These are phyloP conservation scores for Mycena alexandri DNA, from an alignment of 768 basidiomycete species.

Conservation along the genomic window DNA sequence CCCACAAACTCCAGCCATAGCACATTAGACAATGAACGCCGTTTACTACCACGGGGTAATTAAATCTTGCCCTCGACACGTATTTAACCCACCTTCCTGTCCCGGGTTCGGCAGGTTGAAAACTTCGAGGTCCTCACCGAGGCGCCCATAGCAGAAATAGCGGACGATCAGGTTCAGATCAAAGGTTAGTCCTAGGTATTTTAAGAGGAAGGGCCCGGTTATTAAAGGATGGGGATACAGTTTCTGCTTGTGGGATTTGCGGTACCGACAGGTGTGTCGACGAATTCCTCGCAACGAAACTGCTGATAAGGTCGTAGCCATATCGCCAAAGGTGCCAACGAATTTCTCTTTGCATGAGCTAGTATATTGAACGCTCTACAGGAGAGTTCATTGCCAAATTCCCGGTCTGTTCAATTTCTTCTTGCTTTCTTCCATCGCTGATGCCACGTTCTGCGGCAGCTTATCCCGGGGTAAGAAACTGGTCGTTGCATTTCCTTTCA, in stretches of 20 bases:
- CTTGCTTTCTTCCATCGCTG: neutral
- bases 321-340: conserved; percentile 33
- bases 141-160: conserved; percentile 64
- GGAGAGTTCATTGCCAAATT: conserved; percentile 82
- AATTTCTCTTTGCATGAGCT: neutral
- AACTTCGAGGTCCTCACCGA: conserved; percentile 63
- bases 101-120: conserved; percentile 25
- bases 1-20: neutral
- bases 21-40: conserved; percentile 56
- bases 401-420: conserved; percentile 58
- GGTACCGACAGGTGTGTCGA: conserved; percentile 74
- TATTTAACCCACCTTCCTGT: neutral
- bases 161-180: conserved; percentile 69
- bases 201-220: neutral
- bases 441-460: conserved; percentile 39
- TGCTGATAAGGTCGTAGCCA: conserved; percentile 24
- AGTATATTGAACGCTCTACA: conserved; percentile 39
- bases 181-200: conserved; percentile 58
- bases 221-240: conserved; percentile 51
- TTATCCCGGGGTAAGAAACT: conserved; percentile 47
- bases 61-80: neutral
- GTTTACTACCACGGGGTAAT: conserved; percentile 60
- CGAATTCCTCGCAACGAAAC: neutral
- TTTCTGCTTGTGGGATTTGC: conserved; percentile 56
- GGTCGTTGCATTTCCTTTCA: neutral